Percentiles rank a stretch among this genome's conserved stretches.
phyloP scores from a whole-genome alignment of 257 asterid species.

The Capsicum baccatum region DNA sequence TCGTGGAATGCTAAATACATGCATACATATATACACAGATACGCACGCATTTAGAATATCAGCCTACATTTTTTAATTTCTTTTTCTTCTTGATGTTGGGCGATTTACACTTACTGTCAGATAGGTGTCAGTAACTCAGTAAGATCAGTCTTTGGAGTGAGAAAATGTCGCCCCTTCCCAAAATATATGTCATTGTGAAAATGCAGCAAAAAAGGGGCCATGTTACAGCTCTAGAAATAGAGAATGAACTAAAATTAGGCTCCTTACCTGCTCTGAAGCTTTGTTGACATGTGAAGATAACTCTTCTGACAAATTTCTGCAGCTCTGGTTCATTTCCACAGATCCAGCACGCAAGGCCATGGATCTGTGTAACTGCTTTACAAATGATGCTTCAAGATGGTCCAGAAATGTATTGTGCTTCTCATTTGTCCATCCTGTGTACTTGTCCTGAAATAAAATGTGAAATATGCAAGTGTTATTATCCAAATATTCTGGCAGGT shows the following conservation, averaged over 20 bases:
- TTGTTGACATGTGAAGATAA: slow-evolving; percentile 32
- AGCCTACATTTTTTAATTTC: neutral
- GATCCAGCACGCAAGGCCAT: slow-evolving; percentile 40
- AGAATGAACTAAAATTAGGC: slow-evolving; percentile 21
- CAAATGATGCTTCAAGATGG: slow-evolving; percentile 72
- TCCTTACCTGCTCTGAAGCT: slow-evolving; percentile 57
- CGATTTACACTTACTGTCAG: neutral
- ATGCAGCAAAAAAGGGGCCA: neutral
- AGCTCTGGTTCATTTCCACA: slow-evolving; percentile 39
- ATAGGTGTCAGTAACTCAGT: neutral
- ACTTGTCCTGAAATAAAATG: slow-evolving; percentile 50
- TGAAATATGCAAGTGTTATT: neutral
- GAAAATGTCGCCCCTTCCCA: neutral
- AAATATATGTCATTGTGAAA: slow-evolving; percentile 20
- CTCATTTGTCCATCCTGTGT: slow-evolving; percentile 71
- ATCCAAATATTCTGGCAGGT: neutral
- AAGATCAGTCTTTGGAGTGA: neutral
- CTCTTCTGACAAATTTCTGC: slow-evolving; percentile 32
- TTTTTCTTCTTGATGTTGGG: neutral
- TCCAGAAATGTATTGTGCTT: slow-evolving; percentile 69
- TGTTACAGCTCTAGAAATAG: slow-evolving; percentile 8
- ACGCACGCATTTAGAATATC: neutral
- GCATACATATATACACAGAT: neutral
- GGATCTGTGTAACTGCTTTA: slow-evolving; percentile 64
- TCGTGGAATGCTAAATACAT: neutral